These are phyloP conservation scores for Neurospora sp. DNA, from an alignment of 495 filamentous ascomycete species.

Conservation along the genomic window DNA sequence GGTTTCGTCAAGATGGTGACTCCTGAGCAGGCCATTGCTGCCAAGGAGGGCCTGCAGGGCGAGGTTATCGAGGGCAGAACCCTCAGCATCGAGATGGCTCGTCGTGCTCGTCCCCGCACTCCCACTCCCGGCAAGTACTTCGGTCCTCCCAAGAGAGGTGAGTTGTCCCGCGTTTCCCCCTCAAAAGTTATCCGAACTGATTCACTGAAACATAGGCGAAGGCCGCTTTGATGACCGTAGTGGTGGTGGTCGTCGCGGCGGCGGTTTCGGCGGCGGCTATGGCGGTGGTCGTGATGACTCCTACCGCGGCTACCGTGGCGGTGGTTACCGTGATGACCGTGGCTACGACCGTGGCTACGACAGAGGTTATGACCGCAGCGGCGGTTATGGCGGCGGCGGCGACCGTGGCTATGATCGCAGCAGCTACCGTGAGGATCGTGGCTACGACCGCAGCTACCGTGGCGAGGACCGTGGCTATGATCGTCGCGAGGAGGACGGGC, in stretches of 20 bases:
- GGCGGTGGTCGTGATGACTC: conserved; percentile 29
- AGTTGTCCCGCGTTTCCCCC: conserved; percentile 21
- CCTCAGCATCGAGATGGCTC: conserved; percentile 97
- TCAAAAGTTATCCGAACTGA: conserved; percentile 51
- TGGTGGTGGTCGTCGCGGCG: conserved; percentile 9
- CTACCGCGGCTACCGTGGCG: conserved; percentile 25
- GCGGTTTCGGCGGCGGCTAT: conserved; percentile 18
- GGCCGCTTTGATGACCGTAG: conserved; percentile 16
- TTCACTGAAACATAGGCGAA: conserved; percentile 31
- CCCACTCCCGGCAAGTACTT: conserved; percentile 99
- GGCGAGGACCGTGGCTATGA: conserved; percentile 50
- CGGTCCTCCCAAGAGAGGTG: conserved; percentile 95
- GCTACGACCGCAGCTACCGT: conserved; percentile 45
- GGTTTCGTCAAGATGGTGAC: conserved; percentile 99
- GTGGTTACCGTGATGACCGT: conserved; percentile 37
- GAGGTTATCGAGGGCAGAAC: conserved; percentile 93
- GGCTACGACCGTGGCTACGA: conserved; percentile 30
- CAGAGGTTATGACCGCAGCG: conserved; percentile 16
- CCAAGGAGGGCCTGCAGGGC: conserved; percentile 91
- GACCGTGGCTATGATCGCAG: conserved; percentile 38
- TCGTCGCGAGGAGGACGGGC: conserved; percentile 47
- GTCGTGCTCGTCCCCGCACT: conserved; percentile 84
- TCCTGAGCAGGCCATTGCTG: conserved; percentile 85
- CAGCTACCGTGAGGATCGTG: conserved; percentile 30
- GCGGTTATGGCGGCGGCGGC: conserved; percentile 33